Evolutionary conservation across 768 basidiomycete genomes (phyloP).

Genomic region (Tulasnella sp.): DNA sequence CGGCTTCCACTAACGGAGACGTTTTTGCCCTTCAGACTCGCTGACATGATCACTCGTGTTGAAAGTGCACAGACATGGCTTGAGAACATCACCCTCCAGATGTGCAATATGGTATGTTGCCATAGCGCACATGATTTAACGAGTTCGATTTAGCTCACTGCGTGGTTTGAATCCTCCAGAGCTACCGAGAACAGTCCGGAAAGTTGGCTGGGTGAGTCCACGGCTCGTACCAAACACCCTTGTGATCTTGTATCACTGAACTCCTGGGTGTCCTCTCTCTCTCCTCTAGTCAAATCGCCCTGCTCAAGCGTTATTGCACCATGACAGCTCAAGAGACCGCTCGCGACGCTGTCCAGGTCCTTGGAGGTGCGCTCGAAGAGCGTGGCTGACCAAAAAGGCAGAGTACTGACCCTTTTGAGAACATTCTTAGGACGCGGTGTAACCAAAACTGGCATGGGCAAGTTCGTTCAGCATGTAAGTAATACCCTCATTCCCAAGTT

Average conservation of each 20-base stretch:
- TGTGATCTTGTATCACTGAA: neutral
- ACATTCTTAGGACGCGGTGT: constrained; percentile 80
- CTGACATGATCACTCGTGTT: constrained; percentile 75
- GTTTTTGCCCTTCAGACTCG: constrained; percentile 31
- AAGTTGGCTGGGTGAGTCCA: constrained; percentile 63
- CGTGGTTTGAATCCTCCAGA: constrained; percentile 25
- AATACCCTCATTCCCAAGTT: too few relatives aligned
- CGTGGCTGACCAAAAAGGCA: neutral
- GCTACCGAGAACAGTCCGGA: constrained; percentile 60
- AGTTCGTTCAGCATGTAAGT: constrained; percentile 49
- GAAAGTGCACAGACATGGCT: constrained; percentile 80
- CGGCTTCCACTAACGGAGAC: neutral
- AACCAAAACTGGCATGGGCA: constrained; percentile 72
- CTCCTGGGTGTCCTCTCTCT: too few relatives aligned
- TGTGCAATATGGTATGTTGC: constrained; percentile 59
- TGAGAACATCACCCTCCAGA: constrained; percentile 78
- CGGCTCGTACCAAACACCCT: constrained; percentile 13
- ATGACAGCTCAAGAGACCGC: constrained; percentile 68
- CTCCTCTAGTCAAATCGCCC: constrained; percentile 47
- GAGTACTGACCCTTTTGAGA: constrained; percentile 38
- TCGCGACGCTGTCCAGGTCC: constrained; percentile 43
- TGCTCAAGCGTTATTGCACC: constrained; percentile 71
- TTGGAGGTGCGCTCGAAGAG: constrained; percentile 15
- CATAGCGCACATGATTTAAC: constrained; percentile 17
- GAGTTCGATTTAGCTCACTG: constrained; percentile 17